Base-by-base conservation (phyloP, 1,284 basidiomycete species). In the Psilocybe mexicana region DNA sequence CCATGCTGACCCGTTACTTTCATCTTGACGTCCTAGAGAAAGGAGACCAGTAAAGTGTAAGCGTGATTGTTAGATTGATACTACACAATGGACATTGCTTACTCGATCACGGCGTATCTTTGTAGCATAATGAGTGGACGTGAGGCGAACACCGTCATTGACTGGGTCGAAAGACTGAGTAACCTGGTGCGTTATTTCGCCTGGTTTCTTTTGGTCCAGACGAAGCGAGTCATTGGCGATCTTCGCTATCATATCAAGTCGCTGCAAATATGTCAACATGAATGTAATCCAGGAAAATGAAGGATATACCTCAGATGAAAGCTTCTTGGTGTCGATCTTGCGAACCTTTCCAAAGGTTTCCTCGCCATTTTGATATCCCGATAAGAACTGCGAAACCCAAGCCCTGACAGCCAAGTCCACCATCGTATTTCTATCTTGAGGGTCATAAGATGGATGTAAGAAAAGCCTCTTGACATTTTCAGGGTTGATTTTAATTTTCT, bases 361-460 rank as follows among this genome's bases (percentile, higher is more conserved):
- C 28, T 63, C 65, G 4, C 75, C 75, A 53, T 77, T 74, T 44
- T 69, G 69, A 57, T 72, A 71, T 1, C 63, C 65, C 2, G 73
- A 65, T 10, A 80, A 63, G 28, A 79, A 79, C 44, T 82, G 79
- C 0, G 83, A 77, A 3, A 80, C 67, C 85, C 85, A 87, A 0
- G 85, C 83, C 0, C 83, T 75, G 54, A 74, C 76, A 14, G 75
- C 76, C 7, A 83, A 72, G 54, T 77, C 74, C 8, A 68, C 70
- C 2, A 66, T 67, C 23, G 61, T 63, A 50, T 72, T 70, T 2
- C 62, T 66, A 43, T 71, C 66, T 0, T 70, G 64, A 4, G 59
- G 30, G 14, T 74, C 61, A 49, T 78, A 81, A 2, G 72, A 59
- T 0, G 72, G 69, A 11, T 75, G 65, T 0, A 70, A 59, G 63